Percentiles rank a stretch among this genome's conserved stretches.
Conservation (phyloP, 73 alveolate genomes). For the Paramecium octaurelia region DNA sequence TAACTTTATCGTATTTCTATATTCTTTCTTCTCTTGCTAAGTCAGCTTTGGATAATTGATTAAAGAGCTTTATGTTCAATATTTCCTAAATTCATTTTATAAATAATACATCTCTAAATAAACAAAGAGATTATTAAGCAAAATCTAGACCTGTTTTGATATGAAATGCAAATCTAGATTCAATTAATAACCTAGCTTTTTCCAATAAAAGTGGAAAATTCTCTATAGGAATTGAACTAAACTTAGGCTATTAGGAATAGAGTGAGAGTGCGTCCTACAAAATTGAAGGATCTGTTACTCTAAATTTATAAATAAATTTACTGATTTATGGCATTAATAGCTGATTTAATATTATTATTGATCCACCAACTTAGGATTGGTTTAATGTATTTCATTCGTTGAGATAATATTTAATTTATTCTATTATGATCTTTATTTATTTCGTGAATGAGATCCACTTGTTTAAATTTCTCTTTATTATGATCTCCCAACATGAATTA, state of each 20-base stretch:
- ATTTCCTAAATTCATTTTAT: slow-evolving; percentile 23
- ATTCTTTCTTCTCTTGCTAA: slow-evolving; percentile 61
- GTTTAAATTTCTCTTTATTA: background rate
- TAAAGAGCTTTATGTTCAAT: slow-evolving; percentile 15
- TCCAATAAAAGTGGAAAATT: background rate
- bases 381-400: slow-evolving; percentile 26
- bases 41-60: slow-evolving; percentile 45
- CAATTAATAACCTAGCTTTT: background rate
- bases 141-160: slow-evolving; percentile 20
- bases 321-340: slow-evolving; percentile 16
- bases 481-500: background rate
- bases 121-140: background rate
- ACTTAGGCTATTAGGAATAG: background rate
- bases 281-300: slow-evolving; percentile 29
- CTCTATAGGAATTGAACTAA: background rate
- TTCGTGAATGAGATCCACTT: slow-evolving; percentile 22
- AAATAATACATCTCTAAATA: slow-evolving; percentile 10
- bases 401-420: background rate
- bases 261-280: background rate
- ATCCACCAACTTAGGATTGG: slow-evolving; percentile 27
- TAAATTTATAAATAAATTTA: background rate
- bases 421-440: slow-evolving; percentile 9
- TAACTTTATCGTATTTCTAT: slow-evolving; percentile 22
- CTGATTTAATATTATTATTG: slow-evolving; percentile 19
- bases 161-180: background rate